Evolutionary conservation across 345 rosid species (phyloP).

Genomic region (Clausena lansium): DNA sequence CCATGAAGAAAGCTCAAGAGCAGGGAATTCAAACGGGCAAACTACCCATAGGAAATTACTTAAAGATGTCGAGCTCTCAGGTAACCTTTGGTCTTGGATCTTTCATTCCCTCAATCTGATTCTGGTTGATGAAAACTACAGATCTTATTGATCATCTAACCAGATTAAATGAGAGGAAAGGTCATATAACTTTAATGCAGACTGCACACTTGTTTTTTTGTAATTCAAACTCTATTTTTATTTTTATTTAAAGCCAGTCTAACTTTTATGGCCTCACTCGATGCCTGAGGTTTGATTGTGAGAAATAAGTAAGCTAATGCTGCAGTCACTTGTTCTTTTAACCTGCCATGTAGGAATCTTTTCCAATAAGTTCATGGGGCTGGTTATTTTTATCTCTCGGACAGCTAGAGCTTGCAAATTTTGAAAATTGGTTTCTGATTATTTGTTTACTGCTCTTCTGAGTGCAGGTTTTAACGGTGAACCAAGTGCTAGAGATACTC

Average conservation of each 20-base stretch:
- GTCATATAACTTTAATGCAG: not conserved
- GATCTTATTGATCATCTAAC: not conserved
- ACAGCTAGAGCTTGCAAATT: not conserved
- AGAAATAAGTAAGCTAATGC: not conserved
- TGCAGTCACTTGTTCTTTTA: not conserved
- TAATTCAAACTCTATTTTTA: not conserved
- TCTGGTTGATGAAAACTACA: not conserved
- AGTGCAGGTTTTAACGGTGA: slow-evolving; percentile 86
- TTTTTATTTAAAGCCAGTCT: too few relatives aligned
- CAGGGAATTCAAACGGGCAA: slow-evolving; percentile 86
- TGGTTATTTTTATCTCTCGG: not conserved
- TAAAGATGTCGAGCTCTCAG: slow-evolving; percentile 98
- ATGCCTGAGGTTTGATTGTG: not conserved
- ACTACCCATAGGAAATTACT: slow-evolving; percentile 79
- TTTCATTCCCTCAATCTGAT: not conserved
- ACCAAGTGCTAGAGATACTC: slow-evolving; percentile 92
- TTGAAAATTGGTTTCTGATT: not conserved
- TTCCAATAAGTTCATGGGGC: not conserved
- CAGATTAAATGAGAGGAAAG: not conserved
- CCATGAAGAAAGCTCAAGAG: slow-evolving; percentile 85
- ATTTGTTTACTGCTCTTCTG: not conserved
- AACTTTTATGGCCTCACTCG: not conserved
- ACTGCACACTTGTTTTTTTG: not conserved
- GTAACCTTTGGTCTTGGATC: slow-evolving; percentile 28
- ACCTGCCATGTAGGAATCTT: not conserved